Percentiles rank a stretch among this genome's conserved stretches.
These are phyloP conservation scores for Alternaria longipes DNA, from an alignment of 2,329 filamentous ascomycete species.

Conservation along the genomic window DNA sequence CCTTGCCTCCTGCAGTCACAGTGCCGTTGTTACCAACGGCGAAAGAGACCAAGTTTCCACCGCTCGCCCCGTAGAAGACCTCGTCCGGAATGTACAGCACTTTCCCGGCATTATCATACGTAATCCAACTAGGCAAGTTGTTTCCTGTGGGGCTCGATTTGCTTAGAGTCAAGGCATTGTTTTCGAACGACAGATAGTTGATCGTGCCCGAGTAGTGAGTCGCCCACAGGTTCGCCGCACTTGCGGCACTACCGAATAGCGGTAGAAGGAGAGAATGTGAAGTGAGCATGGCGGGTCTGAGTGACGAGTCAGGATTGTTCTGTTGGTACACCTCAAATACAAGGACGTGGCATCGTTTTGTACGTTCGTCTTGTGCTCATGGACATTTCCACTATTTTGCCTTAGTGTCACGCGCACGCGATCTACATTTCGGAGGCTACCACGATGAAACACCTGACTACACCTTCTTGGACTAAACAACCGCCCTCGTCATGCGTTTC, in stretches of 20 bases:
- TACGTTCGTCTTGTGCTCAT: slow-evolving; percentile 12
- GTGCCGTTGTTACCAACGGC: slow-evolving; percentile 38
- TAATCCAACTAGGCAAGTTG: slow-evolving; percentile 42
- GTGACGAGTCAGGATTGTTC: neutral
- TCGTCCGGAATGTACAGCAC: slow-evolving; percentile 43
- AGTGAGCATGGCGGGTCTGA: slow-evolving; percentile 33
- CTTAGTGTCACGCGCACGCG: slow-evolving; percentile 19
- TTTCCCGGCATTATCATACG: slow-evolving; percentile 39
- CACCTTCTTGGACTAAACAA: slow-evolving; percentile 15
- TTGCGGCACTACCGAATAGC: slow-evolving; percentile 37
- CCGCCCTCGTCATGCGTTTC: slow-evolving; percentile 13
- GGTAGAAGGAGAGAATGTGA: slow-evolving; percentile 33
- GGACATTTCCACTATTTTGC: slow-evolving; percentile 17
- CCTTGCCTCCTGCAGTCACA: slow-evolving; percentile 34
- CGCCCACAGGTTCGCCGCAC: slow-evolving; percentile 40
- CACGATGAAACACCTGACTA: slow-evolving; percentile 26
- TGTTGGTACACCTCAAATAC: neutral
- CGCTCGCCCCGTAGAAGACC: slow-evolving; percentile 25
- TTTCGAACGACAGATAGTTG: slow-evolving; percentile 39
- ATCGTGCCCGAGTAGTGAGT: slow-evolving; percentile 44
- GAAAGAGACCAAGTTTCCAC: slow-evolving; percentile 38
- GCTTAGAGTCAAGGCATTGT: slow-evolving; percentile 33
- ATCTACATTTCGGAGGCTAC: slow-evolving; percentile 17
- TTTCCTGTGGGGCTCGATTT: slow-evolving; percentile 34
- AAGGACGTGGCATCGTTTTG: slow-evolving; percentile 16